A percentile compares a stretch with the other conserved stretches of the same genome.
Evolutionary conservation across 192 early-diverging fungal genomes (phyloP).

Genomic region (Podochytrium sp.): DNA sequence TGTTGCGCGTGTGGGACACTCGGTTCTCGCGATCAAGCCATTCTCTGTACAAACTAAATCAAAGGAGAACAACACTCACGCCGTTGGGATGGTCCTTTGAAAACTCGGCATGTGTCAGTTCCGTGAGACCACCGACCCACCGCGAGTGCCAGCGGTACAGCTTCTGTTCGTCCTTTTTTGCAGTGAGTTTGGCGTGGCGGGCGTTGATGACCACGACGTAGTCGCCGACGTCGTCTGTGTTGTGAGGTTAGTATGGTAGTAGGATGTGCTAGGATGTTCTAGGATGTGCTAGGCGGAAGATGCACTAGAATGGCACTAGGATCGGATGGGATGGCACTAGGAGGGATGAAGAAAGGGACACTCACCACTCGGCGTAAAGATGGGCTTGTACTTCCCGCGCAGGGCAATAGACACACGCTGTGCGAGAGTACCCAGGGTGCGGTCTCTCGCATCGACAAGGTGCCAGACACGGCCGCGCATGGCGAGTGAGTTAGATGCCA

Average conservation of each 20-base stretch:
- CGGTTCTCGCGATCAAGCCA: too few relatives aligned
- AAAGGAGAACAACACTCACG: too few relatives aligned
- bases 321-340: background rate
- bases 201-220: conserved; percentile 97
- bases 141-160: conserved; percentile 85
- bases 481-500: background rate
- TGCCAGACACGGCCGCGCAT: conserved; percentile 82
- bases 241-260: background rate
- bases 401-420: conserved; percentile 85
- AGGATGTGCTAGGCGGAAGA: background rate
- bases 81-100: conserved; percentile 77
- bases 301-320: background rate
- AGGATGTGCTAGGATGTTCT: background rate
- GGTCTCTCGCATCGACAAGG: conserved; percentile 84
- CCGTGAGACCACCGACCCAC: conserved; percentile 85
- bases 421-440: conserved; percentile 85
- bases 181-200: conserved; percentile 74
- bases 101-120: conserved; percentile 74
- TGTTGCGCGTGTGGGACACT: background rate
- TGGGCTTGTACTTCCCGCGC: conserved; percentile 97
- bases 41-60: too few relatives aligned
- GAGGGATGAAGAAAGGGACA: background rate
- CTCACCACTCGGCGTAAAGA: conserved; percentile 73
- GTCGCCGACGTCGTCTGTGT: conserved; percentile 87
- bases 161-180: conserved; percentile 85